Percentiles rank a stretch among this genome's conserved stretches.
Evolutionary conservation across 192 early-diverging fungal genomes (phyloP).

Genomic region (Rhizophagus prolifer): DNA sequence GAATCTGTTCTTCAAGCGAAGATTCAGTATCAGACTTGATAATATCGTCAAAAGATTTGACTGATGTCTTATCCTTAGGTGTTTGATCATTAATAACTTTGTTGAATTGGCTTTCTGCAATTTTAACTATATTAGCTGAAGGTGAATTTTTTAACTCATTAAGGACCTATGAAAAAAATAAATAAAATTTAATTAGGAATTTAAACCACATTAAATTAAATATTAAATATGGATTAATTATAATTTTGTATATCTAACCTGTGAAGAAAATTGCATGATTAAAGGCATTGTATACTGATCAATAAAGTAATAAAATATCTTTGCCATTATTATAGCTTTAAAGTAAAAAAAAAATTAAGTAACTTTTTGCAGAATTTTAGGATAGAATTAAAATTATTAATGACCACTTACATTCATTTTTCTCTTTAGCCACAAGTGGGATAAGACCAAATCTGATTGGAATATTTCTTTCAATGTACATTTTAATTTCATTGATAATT

Average conservation of each 20-base stretch:
- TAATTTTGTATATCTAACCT: slow-evolving; percentile 30
- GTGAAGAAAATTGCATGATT: slow-evolving; percentile 37
- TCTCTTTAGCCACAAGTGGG: slow-evolving; percentile 56
- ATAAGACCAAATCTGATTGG: slow-evolving; percentile 88
- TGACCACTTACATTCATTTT: slow-evolving; percentile 40
- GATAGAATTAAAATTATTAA: neutral
- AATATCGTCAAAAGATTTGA: slow-evolving; percentile 11
- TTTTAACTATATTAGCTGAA: neutral
- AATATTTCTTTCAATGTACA: slow-evolving; percentile 64
- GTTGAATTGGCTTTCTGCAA: neutral
- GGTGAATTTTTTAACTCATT: neutral
- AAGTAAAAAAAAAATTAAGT: neutral
- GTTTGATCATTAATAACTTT: neutral
- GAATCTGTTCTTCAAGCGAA: slow-evolving; percentile 8
- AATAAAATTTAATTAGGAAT: neutral
- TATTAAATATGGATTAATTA: neutral
- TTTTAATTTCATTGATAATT: slow-evolving; percentile 56
- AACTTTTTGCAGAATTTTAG: neutral
- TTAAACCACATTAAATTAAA: neutral
- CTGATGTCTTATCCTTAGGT: neutral
- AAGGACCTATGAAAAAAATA: neutral
- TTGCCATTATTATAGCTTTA: slow-evolving; percentile 44
- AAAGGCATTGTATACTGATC: slow-evolving; percentile 33
- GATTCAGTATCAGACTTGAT: neutral
- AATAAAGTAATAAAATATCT: slow-evolving; percentile 37